Base-by-base conservation (phyloP, 306 rosid species). In the Casuarina equisetifolia region DNA sequence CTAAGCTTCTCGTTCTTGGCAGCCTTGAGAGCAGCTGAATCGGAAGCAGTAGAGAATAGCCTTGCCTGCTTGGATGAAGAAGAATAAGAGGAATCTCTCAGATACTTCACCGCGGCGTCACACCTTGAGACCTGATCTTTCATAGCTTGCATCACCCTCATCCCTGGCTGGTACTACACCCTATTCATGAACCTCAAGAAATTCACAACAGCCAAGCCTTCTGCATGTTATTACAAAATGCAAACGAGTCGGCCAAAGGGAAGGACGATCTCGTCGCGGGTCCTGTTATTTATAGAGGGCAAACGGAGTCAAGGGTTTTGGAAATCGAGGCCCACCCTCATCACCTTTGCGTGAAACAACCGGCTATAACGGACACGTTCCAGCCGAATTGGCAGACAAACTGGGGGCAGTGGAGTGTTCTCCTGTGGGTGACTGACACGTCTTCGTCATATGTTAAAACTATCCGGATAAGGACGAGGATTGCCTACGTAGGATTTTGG, bases 41-140 rank as follows among this genome's bases (percentile, higher is more conserved):
- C 78, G 6, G 74, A 8, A 36, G 70, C 3, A 2, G 69, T 61
- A 17, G 89, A 83, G 50, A 79, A 78, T 50, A 73, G 75, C 84
- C 84, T 61, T 0, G 63, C 75, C 74, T 85, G 86, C 48, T 76
- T 88, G 1, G 87, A 70, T 5, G 86, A 83, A 66, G 92, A 81
- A 12, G 90, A 62, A 10, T 61, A 74, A 46, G 82, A 15, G 2
- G 89, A 88, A 63, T 86, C 91, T 50, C 85, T 86, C 1, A 88
- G 74, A 53, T 88, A 85, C 46, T 82, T 86, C 0, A 84, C 62
- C 32, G 90, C 63, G 7, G 90, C 66, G 72, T 83, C 89, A 48
- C 85, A 78, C 87, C 86, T 89, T 1, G 84, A 77, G 38, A 70
- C 78, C 59, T 88, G 91, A 15, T 93, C 97, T 77, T 80, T 91